Evolutionary conservation across 805 yeast genomes (phyloP).

Genomic region (Starmerella lactis-condensi): DNA sequence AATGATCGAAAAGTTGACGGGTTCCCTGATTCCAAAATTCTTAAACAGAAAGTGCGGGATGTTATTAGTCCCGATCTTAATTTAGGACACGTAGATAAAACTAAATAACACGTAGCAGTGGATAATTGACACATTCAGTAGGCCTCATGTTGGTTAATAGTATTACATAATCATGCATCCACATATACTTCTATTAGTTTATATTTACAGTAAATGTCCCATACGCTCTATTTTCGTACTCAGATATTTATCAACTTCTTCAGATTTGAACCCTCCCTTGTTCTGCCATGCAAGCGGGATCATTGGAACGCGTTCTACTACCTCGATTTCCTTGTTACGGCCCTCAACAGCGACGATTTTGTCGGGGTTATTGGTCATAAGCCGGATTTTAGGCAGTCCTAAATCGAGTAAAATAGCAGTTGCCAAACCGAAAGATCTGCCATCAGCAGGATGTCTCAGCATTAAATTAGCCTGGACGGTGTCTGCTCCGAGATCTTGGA

Average conservation of each 20-base stretch:
- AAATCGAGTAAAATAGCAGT: constrained; percentile 80
- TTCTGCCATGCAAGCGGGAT: constrained; percentile 81
- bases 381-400: constrained; percentile 49
- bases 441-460: constrained; percentile 93
- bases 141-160: neutral
- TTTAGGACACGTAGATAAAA: constrained; percentile 52
- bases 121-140: too few species aligned
- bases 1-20: constrained; percentile 55
- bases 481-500: constrained; percentile 96
- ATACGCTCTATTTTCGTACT: constrained; percentile 88
- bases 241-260: constrained; percentile 81
- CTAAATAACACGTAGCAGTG: too few species aligned
- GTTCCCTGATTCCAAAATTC: constrained; percentile 68
- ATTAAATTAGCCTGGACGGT: constrained; percentile 90
- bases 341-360: constrained; percentile 92
- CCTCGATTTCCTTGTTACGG: constrained; percentile 49
- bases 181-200: neutral
- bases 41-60: constrained; percentile 51
- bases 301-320: constrained; percentile 87
- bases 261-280: constrained; percentile 52
- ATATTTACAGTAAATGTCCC: constrained; percentile 68
- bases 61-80: constrained; percentile 34
- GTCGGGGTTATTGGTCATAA: constrained; percentile 90
- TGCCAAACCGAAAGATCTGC: constrained; percentile 82
- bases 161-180: neutral